Percentiles rank a stretch among this genome's conserved stretches.
phyloP scores from a whole-genome alignment of 768 basidiomycete species.

The Coprinopsis strossmayeri region DNA sequence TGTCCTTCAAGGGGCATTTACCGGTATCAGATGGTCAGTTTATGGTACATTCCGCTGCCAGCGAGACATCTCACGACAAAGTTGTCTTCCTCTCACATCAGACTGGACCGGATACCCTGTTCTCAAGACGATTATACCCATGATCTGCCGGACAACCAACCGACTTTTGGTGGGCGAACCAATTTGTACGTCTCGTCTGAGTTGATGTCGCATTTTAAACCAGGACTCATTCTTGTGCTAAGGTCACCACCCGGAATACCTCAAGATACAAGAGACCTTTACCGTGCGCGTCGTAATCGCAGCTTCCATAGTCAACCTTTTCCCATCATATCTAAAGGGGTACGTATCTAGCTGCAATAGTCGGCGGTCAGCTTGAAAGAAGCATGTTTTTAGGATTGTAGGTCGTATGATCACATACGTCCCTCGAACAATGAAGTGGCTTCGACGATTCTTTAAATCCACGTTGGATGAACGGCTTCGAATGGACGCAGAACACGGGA shows the following conservation, averaged over 20 bases:
- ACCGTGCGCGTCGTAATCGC: slow-evolving; percentile 15
- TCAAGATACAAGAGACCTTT: slow-evolving; percentile 17
- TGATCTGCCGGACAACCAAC: slow-evolving; percentile 36
- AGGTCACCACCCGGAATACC: slow-evolving; percentile 20
- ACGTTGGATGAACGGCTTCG: background rate
- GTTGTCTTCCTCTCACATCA: slow-evolving; percentile 10
- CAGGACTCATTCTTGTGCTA: no score
- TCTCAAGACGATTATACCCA: slow-evolving; percentile 18
- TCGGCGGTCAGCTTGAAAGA: background rate
- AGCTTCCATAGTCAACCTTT: slow-evolving; percentile 16
- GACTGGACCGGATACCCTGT: slow-evolving; percentile 32
- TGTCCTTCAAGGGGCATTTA: slow-evolving; percentile 28
- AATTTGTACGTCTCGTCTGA: slow-evolving; percentile 31
- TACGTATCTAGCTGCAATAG: slow-evolving; percentile 6
- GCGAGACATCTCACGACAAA: background rate
- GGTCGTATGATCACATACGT: background rate
- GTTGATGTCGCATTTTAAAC: no score
- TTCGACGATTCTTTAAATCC: background rate
- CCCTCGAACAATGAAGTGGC: background rate
- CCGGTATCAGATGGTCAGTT: slow-evolving; percentile 13
- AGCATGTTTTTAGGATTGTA: background rate
- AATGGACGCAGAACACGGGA: background rate
- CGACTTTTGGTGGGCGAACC: slow-evolving; percentile 44
- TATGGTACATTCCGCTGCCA: no score
- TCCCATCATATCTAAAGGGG: slow-evolving; percentile 18